These are phyloP conservation scores for Eremomyces bilateralis DNA, from an alignment of 495 filamentous ascomycete species.

Conservation along the genomic window DNA sequence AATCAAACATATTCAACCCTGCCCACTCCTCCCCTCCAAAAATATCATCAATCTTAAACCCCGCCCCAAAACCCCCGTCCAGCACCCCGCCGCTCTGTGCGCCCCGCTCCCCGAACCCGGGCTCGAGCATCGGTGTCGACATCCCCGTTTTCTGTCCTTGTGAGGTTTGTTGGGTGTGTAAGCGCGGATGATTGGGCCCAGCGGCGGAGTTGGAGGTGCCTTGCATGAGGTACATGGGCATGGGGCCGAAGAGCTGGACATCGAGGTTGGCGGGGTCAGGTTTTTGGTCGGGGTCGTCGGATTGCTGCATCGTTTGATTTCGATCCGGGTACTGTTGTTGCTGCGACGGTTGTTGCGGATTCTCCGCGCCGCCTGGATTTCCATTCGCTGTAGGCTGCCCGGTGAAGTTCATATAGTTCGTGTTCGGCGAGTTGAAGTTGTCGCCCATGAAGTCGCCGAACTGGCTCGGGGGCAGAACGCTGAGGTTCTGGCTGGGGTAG, in stretches of 20 bases:
- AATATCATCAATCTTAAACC: slow-evolving; percentile 18
- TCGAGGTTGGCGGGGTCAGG: slow-evolving; percentile 20
- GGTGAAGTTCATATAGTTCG: neutral
- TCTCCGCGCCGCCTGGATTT: slow-evolving; percentile 2
- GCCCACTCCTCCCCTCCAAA: slow-evolving; percentile 15
- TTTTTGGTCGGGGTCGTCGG: neutral
- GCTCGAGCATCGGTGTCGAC: neutral
- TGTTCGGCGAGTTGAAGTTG: neutral
- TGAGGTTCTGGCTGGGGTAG: slow-evolving; percentile 71
- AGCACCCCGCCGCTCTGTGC: neutral
- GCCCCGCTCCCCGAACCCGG: slow-evolving; percentile 2
- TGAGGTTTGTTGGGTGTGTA: slow-evolving; percentile 1
- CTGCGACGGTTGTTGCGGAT: slow-evolving; percentile 1
- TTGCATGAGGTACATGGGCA: slow-evolving; percentile 32
- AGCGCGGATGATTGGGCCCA: slow-evolving; percentile 4
- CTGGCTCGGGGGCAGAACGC: slow-evolving; percentile 37
- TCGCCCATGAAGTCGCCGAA: slow-evolving; percentile 14
- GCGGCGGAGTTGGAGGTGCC: slow-evolving; percentile 4
- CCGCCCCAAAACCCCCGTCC: slow-evolving; percentile 3
- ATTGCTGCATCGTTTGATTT: neutral
- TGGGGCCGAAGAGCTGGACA: slow-evolving; percentile 30
- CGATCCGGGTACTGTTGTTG: neutral
- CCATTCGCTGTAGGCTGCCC: neutral
- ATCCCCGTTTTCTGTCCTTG: neutral
- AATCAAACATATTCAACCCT: neutral